phyloP scores from a whole-genome alignment of 495 filamentous ascomycete genomes.

The Astrothelium macrocarpum region DNA sequence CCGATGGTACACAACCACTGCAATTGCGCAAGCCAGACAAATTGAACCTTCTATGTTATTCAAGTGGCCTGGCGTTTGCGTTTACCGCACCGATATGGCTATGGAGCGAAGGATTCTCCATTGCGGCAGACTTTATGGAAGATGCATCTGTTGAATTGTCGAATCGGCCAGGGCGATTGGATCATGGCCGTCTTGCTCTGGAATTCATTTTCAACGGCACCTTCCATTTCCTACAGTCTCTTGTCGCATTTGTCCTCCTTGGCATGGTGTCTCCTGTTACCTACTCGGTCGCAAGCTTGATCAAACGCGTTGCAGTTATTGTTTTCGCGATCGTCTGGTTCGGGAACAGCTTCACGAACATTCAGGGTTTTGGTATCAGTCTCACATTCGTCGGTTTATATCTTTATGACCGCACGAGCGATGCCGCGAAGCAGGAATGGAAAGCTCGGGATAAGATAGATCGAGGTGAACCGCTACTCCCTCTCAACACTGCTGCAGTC shows the following conservation, averaged over 20 bases:
- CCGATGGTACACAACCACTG: conserved; percentile 48
- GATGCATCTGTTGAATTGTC: conserved; percentile 54
- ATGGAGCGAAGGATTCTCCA: conserved; percentile 70
- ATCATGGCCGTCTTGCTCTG: conserved; percentile 64
- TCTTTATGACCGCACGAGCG: conserved; percentile 86
- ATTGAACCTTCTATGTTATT: conserved; percentile 93
- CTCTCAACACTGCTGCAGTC: conserved; percentile 42
- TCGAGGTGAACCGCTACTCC: conserved; percentile 56
- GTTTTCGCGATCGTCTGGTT: conserved; percentile 94
- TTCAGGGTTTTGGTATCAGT: conserved; percentile 76
- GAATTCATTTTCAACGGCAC: conserved; percentile 96
- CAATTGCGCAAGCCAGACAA: conserved; percentile 75
- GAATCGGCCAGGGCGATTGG: conserved; percentile 52
- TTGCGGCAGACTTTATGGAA: conserved; percentile 62
- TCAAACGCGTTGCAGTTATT: conserved; percentile 97
- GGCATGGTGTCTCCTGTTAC: conserved; percentile 92
- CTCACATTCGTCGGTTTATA: conserved; percentile 91
- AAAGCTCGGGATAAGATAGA: conserved; percentile 49
- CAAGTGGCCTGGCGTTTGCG: conserved; percentile 80
- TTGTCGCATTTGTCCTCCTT: conserved; percentile 84
- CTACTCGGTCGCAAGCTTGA: conserved; percentile 88
- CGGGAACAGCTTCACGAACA: conserved; percentile 67
- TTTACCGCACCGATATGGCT: conserved; percentile 92
- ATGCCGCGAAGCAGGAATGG: conserved; percentile 74
- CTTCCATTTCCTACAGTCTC: conserved; percentile 94